Evolutionary conservation across 202 grass and related monocot genomes (phyloP), one percentile per base, ranked within the genome.

Genomic region (Setaria viridis): DNA sequence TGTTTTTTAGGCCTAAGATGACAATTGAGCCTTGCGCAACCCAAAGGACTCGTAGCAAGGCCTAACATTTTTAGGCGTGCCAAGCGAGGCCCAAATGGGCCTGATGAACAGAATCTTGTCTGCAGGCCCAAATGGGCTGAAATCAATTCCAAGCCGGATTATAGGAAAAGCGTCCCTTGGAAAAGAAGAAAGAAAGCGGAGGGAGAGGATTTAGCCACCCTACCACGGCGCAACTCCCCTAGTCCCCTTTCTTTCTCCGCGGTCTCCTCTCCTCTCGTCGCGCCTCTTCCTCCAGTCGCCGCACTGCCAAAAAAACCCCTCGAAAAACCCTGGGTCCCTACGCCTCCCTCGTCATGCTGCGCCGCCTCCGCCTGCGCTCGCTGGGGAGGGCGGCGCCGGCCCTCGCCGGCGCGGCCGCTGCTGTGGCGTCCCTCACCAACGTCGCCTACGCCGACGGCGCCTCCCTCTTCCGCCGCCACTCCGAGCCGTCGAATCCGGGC

Each of bases 401-500:
- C 46, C 70, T 71, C 0, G 62, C 91, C 4, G 79, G 63, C 5
- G 94, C 21, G 45, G 88, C 64, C 4, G 78, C 82, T 4, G 74
- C 79, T 0, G 54, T 86, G 57, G 77, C 67, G 6, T 88, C 85
- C 21, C 51, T 87, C 63, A 49, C 85, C 16, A 84, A 87, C 11
- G 85, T 90, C 42, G 91, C 87, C 12, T 88, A 99, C 58, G 97
- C 97, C 16, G 93, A 99, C 25, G 80, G 86, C 20, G 6, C 46
- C 70, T 95, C 84, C 91, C 49, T 88, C 89, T 87, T 92, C 69
- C 87, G 89, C 85, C 85, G 87, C 74, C 74, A 77, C 17, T 42
- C 91, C 49, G 64, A 19, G 25, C 84, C 7, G 25, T 72, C 48
- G 46, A n/a, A 75, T 75, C 50, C 72, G 11, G 72, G 30, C 2